A percentile compares a stretch with the other conserved stretches of the same genome.
Evolutionary conservation across 2,329 filamentous ascomycete species (phyloP).

Genomic region (Shiraia bambusicola): DNA sequence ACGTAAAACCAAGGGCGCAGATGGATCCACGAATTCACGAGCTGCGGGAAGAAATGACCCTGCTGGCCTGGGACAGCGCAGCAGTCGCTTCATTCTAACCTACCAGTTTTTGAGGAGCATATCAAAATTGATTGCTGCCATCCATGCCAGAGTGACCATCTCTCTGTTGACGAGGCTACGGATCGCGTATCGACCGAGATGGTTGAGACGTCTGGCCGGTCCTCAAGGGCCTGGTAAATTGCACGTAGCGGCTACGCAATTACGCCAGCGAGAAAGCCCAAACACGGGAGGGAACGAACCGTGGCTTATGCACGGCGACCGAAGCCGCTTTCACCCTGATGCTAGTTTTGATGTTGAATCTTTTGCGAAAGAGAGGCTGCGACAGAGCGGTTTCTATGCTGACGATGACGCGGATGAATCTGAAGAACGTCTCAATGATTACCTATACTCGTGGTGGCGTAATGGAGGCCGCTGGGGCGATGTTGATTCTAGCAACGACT

Average conservation of each 20-base stretch:
- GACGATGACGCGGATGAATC: conserved; percentile 37
- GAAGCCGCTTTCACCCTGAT: conserved; percentile 22
- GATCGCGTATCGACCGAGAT: conserved; percentile 63
- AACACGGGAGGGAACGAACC: conserved; percentile 13
- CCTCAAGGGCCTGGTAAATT: conserved; percentile 35
- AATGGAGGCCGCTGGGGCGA: conserved; percentile 82
- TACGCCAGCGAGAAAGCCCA: background rate
- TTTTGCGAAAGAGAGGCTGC: conserved; percentile 68
- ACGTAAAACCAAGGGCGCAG: conserved; percentile 57
- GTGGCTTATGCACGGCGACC: conserved; percentile 30
- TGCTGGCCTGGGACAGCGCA: conserved; percentile 76
- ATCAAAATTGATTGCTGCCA: conserved; percentile 62
- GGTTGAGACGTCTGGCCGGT: conserved; percentile 59
- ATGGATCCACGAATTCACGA: conserved; percentile 24
- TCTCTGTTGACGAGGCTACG: conserved; percentile 60
- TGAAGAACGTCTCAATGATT: conserved; percentile 69
- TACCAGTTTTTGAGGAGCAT: conserved; percentile 77
- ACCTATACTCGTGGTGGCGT: conserved; percentile 83
- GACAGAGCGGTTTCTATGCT: conserved; percentile 36
- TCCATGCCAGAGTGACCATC: conserved; percentile 58
- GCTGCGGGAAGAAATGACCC: conserved; percentile 55
- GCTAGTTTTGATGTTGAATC: conserved; percentile 71
- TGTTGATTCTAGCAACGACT: conserved; percentile 78
- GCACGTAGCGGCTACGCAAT: conserved; percentile 3
- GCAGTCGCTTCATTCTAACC: conserved; percentile 74